Conservation (phyloP, 2,329 filamentous ascomycete genomes). For the Phyllosticta ampelicida region DNA sequence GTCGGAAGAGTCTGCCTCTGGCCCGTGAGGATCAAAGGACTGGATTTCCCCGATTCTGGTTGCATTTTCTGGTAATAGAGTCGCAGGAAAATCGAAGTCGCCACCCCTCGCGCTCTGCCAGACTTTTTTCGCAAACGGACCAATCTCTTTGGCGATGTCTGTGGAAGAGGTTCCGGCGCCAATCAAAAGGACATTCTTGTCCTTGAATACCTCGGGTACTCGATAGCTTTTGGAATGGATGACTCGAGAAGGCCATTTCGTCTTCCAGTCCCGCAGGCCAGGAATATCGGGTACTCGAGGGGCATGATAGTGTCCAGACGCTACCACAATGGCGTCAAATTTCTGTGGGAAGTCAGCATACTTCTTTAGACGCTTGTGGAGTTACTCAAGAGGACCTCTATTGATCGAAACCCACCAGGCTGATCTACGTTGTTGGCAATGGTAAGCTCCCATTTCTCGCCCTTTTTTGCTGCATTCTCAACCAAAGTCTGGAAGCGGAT, state of each 20-base stretch:
- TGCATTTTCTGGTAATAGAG: slow-evolving; percentile 43
- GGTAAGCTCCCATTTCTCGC: slow-evolving; percentile 40
- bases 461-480: slow-evolving; percentile 38
- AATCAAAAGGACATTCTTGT: slow-evolving; percentile 48
- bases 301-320: slow-evolving; percentile 45
- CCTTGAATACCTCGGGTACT: slow-evolving; percentile 35
- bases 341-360: slow-evolving; percentile 14
- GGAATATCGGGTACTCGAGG: slow-evolving; percentile 39
- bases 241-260: slow-evolving; percentile 34
- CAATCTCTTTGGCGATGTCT: slow-evolving; percentile 45
- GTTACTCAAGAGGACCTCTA: slow-evolving; percentile 19
- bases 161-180: slow-evolving; percentile 46
- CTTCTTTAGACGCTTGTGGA: not conserved
- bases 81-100: slow-evolving; percentile 46
- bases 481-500: slow-evolving; percentile 52
- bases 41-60: slow-evolving; percentile 43
- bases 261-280: slow-evolving; percentile 38
- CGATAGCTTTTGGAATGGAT: slow-evolving; percentile 44
- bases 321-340: slow-evolving; percentile 44
- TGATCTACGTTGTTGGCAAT: slow-evolving; percentile 28
- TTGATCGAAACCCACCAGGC: slow-evolving; percentile 9
- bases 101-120: slow-evolving; percentile 51
- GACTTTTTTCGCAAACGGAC: slow-evolving; percentile 32
- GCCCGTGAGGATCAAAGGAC: slow-evolving; percentile 31
- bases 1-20: not conserved